Evolutionary conservation across 768 basidiomycete species (phyloP), one percentile per base, ranked within the genome.

Genomic region (Naganishia vishniacii): DNA sequence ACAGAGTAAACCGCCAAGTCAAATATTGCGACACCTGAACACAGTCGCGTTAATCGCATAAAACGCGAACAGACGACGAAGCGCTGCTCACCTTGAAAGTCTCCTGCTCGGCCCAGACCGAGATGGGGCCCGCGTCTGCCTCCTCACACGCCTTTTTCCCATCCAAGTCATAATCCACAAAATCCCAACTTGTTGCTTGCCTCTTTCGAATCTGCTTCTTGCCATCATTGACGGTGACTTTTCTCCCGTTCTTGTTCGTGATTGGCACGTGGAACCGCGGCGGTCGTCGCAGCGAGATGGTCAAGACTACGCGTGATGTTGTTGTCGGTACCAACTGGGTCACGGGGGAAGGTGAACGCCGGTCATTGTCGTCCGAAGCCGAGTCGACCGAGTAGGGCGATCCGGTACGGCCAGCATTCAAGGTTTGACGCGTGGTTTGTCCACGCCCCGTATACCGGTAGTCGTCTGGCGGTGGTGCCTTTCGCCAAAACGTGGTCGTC

Each of bases 1-100:
- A 48, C 25, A 66, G 28, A n/a, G 58, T 62, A 49, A 66, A 66
- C n/a, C 65, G 59, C 46, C 56, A 66, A 12, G 60, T 46, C 26
- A 66, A 44, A 25, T 48, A 66, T 20, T 66, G 48, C 13, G 59
- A 61, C 20, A 66, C 44, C 65, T 66, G 37, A 4, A 16, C n/a
- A 40, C 4, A 64, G 26, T 41, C 20, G 25, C 20, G 2, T 25
- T 16, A 25, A 18, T 37, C n/a, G 9, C 29, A 5, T n/a, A 48
- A 16, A 7, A 37, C 15, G 8, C 8, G 20, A 4, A 3, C 23
- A 20, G 9, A 11, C 7, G 42, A 6, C 9, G 15, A n/a, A 12
- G n/a, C 34, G 4, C 32, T 16, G 29, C 65, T n/a, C 41, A 61
- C 65, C 65, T 66, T 61, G 60, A 66, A 66, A 1, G 48, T 44